phyloP scores from a whole-genome alignment of 192 early-diverging fungal genomes.

The Jimgerdemannia lactiflua region DNA sequence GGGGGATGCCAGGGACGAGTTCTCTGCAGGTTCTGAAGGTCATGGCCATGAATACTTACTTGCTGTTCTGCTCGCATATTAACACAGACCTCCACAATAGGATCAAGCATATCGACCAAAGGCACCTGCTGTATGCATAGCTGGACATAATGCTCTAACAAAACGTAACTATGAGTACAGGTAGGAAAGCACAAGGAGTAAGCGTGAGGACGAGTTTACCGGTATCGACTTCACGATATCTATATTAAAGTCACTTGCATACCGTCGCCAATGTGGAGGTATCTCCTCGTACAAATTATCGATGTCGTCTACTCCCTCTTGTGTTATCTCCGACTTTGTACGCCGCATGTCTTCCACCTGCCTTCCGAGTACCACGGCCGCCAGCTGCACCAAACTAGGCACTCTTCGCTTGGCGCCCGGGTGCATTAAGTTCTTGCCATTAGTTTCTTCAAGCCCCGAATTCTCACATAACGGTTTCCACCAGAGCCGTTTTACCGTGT shows the following conservation, averaged over 20 bases:
- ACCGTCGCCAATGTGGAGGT: neutral
- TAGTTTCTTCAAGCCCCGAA: neutral
- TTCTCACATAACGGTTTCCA: neutral
- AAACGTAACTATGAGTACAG: neutral
- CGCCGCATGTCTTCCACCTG: neutral
- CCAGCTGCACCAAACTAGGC: neutral
- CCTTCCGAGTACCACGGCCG: neutral
- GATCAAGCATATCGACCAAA: neutral
- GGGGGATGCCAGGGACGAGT: no score
- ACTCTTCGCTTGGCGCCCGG: neutral
- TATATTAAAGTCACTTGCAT: neutral
- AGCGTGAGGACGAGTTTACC: no score
- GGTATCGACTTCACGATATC: no score
- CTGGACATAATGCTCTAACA: neutral
- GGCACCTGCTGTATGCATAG: neutral
- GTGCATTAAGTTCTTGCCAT: neutral
- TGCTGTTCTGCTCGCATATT: neutral
- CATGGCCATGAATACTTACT: neutral
- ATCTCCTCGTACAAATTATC: neutral
- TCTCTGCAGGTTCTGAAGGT: no score
- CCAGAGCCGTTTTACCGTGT: neutral
- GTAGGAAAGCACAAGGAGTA: no score
- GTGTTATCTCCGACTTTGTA: neutral
- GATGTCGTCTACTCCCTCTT: neutral
- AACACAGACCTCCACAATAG: neutral